These are phyloP conservation scores for Jacaranda mimosifolia DNA, from an alignment of 257 asterid species.

Conservation along the genomic window DNA sequence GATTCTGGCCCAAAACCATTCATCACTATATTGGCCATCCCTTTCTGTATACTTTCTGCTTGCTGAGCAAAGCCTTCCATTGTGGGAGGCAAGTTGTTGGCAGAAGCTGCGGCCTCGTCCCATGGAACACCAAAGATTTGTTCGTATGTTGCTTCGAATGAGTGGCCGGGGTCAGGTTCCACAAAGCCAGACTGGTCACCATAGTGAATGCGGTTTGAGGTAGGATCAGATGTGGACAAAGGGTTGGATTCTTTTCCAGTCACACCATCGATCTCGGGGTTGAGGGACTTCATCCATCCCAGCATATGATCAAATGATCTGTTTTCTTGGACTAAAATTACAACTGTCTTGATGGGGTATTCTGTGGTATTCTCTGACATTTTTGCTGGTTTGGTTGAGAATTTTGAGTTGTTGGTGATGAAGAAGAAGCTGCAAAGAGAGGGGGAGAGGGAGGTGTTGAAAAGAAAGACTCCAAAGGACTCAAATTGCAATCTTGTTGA, in stretches of 20 bases:
- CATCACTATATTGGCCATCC: conserved; percentile 69
- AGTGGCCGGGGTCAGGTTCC: conserved; percentile 81
- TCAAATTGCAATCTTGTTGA: conserved; percentile 23
- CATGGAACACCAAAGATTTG: conserved; percentile 67
- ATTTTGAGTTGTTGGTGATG: conserved; percentile 18
- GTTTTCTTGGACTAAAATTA: conserved; percentile 78
- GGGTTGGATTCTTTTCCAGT: conserved; percentile 72
- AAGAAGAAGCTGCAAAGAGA: not conserved
- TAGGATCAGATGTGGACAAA: conserved; percentile 49
- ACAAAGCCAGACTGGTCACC: conserved; percentile 54
- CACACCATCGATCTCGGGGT: conserved; percentile 73
- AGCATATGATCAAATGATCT: conserved; percentile 83
- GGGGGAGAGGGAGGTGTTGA: not conserved
- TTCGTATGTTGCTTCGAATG: conserved; percentile 64
- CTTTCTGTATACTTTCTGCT: conserved; percentile 61
- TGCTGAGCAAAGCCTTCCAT: conserved; percentile 87
- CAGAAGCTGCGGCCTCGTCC: conserved; percentile 36
- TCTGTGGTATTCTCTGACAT: conserved; percentile 45
- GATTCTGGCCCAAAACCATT: conserved; percentile 67
- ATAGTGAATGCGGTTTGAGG: conserved; percentile 43
- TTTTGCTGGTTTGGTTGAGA: conserved; percentile 16
- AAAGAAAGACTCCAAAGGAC: conserved; percentile 15
- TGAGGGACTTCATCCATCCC: conserved; percentile 83
- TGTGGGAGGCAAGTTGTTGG: conserved; percentile 43
- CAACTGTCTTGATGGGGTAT: conserved; percentile 75